Percentiles rank a stretch among this genome's conserved stretches.
Conservation (phyloP, 441 rosid species). For the Francoa sonchifolia region DNA sequence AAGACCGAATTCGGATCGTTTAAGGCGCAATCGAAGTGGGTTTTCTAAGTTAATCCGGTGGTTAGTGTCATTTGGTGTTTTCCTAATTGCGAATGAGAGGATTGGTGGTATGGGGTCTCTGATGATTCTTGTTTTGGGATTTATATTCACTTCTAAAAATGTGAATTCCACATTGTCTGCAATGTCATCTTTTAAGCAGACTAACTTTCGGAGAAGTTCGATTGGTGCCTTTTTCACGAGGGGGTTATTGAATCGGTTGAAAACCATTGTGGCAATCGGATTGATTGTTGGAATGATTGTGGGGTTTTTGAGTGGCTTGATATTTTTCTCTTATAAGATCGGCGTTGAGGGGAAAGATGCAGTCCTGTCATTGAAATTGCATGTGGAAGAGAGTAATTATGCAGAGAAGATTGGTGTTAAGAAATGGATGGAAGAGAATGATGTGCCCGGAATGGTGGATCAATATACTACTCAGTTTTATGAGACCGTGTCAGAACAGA, state of each 20-base stretch:
- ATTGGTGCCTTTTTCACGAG: constrained; percentile 62
- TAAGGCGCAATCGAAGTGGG: constrained; percentile 28
- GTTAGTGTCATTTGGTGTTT: constrained; percentile 69
- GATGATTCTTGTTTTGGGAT: constrained; percentile 49
- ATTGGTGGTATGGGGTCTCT: constrained; percentile 61
- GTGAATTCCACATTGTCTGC: constrained; percentile 62
- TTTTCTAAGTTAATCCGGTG: constrained; percentile 61
- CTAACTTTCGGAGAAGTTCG: constrained; percentile 41
- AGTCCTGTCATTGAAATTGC: constrained; percentile 62
- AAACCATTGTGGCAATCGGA: constrained; percentile 74
- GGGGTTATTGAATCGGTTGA: constrained; percentile 57
- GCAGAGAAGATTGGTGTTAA: constrained; percentile 77
- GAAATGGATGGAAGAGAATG: constrained; percentile 93
- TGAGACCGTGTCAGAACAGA: constrained; percentile 65
- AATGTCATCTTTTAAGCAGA: constrained; percentile 48
- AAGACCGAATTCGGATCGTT: constrained; percentile 29
- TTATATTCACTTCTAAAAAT: constrained; percentile 44
- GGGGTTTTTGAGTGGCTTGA: constrained; percentile 46
- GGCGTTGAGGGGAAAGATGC: constrained; percentile 93
- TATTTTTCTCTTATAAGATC: constrained; percentile 82
- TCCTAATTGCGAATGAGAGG: constrained; percentile 65
- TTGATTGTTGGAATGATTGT: constrained; percentile 72
- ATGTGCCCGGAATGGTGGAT: constrained; percentile 84
- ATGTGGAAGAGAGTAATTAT: constrained; percentile 77
- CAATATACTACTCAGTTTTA: constrained; percentile 57